A percentile compares a stretch with the other conserved stretches of the same genome.
Conservation (phyloP, 176 grass and related monocot species). For the Puya raimondii region DNA sequence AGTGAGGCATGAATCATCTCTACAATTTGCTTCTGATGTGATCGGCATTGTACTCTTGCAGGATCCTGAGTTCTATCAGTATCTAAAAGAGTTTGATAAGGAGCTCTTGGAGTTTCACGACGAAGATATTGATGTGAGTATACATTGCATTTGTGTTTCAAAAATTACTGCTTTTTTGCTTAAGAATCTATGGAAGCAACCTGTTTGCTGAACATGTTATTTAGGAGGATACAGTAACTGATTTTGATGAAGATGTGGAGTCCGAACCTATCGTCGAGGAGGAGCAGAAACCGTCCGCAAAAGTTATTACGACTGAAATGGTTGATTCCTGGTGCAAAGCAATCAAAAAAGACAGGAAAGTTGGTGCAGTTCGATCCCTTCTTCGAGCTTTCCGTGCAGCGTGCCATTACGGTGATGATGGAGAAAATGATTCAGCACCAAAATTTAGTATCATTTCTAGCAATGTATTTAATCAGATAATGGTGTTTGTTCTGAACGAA, state of each 20-base stretch:
- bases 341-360: constrained; percentile 37
- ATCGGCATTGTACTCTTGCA: constrained; percentile 17
- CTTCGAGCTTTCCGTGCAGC: constrained; percentile 72
- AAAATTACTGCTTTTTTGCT: constrained; percentile 7
- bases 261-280: constrained; percentile 20
- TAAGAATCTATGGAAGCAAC: constrained; percentile 7
- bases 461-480: constrained; percentile 79
- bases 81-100: constrained; percentile 67
- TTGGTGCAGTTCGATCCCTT: constrained; percentile 55
- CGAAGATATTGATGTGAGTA: constrained; percentile 63
- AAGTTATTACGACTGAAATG: constrained; percentile 82
- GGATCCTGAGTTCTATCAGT: constrained; percentile 90
- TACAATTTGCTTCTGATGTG: background rate
- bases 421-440: constrained; percentile 41
- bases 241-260: constrained; percentile 31
- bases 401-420: constrained; percentile 83
- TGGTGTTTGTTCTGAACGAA: constrained; percentile 82
- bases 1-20: background rate
- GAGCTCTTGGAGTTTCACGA: constrained; percentile 65
- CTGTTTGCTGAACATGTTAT: constrained; percentile 15
- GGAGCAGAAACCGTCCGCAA: constrained; percentile 35
- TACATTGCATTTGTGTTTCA: background rate
- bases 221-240: constrained; percentile 43
- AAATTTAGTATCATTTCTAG: constrained; percentile 84
- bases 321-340: constrained; percentile 70